Evolutionary conservation across 2,329 filamentous ascomycete genomes (phyloP).

Genomic region (Elsinoe batatas): DNA sequence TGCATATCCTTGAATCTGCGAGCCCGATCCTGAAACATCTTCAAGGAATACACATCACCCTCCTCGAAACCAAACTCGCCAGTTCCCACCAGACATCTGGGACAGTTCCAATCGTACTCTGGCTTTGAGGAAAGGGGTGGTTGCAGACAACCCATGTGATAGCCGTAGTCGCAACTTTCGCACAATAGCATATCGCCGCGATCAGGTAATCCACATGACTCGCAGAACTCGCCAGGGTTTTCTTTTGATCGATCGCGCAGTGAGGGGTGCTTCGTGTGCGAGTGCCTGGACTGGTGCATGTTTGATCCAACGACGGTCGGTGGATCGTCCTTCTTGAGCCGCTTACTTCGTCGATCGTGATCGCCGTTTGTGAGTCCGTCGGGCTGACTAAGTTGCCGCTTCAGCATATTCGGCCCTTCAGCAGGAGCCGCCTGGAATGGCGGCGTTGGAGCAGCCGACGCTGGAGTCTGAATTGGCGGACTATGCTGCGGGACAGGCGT

Average conservation of each 20-base stretch:
- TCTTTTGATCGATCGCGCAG: constrained; percentile 48
- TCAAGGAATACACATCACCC: constrained; percentile 87
- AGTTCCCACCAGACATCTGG: constrained; percentile 87
- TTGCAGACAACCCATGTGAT: constrained; percentile 80
- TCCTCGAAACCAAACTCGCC: constrained; percentile 97
- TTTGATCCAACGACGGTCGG: constrained; percentile 92
- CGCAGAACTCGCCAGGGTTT: constrained; percentile 60
- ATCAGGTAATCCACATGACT: constrained; percentile 73
- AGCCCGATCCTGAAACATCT: constrained; percentile 92
- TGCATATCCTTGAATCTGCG: constrained; percentile 91
- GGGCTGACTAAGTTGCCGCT: constrained; percentile 55
- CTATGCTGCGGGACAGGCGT: constrained; percentile 50
- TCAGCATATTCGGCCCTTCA: constrained; percentile 39
- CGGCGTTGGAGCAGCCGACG: constrained; percentile 43
- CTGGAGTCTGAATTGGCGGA: constrained; percentile 38
- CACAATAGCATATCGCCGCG: constrained; percentile 63
- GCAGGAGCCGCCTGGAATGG: constrained; percentile 45
- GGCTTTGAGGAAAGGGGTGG: constrained; percentile 69
- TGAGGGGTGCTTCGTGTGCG: constrained; percentile 53
- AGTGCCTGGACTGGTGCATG: constrained; percentile 87
- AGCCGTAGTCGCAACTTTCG: constrained; percentile 85
- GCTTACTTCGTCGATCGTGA: constrained; percentile 68
- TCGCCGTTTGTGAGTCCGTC: constrained; percentile 54
- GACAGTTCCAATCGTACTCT: constrained; percentile 89
- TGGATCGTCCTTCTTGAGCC: constrained; percentile 66